phyloP scores from a whole-genome alignment of 768 basidiomycete genomes.

The Steccherinum ochraceum region DNA sequence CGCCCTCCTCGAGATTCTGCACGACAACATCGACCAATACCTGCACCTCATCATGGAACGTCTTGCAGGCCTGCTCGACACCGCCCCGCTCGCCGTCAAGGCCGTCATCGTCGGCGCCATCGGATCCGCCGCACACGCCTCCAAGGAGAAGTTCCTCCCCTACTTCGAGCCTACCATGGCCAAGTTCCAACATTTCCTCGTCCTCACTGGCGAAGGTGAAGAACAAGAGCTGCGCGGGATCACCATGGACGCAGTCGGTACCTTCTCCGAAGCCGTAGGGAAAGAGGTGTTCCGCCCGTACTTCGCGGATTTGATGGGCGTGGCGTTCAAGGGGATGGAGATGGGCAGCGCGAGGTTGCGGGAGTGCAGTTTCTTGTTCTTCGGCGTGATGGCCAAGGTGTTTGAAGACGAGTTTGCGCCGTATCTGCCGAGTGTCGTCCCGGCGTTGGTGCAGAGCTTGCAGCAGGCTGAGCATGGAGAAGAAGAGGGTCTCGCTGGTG shows the following conservation, averaged over 20 bases:
- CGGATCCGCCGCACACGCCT: constrained; percentile 95
- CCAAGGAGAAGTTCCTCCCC: constrained; percentile 82
- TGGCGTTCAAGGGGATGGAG: constrained; percentile 85
- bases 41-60: constrained; percentile 93
- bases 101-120: constrained; percentile 96
- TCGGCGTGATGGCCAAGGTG: constrained; percentile 96
- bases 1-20: constrained; percentile 90
- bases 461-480: constrained; percentile 80
- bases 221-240: constrained; percentile 94
- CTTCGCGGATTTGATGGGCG: constrained; percentile 94
- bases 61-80: constrained; percentile 79
- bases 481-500: constrained; percentile 36
- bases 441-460: constrained; percentile 76
- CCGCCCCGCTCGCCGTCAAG: constrained; percentile 82
- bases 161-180: constrained; percentile 93
- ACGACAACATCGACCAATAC: constrained; percentile 87
- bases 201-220: constrained; percentile 81
- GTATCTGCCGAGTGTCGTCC: constrained; percentile 82
- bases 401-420: constrained; percentile 91
- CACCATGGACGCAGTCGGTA: constrained; percentile 98
- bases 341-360: constrained; percentile 82
- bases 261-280: constrained; percentile 95
- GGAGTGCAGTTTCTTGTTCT: constrained; percentile 97
- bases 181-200: constrained; percentile 83
- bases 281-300: constrained; percentile 90